Percentiles rank a stretch among this genome's conserved stretches.
Conservation (phyloP, 2,329 filamentous ascomycete genomes). For the Aspergillus sp. region DNA sequence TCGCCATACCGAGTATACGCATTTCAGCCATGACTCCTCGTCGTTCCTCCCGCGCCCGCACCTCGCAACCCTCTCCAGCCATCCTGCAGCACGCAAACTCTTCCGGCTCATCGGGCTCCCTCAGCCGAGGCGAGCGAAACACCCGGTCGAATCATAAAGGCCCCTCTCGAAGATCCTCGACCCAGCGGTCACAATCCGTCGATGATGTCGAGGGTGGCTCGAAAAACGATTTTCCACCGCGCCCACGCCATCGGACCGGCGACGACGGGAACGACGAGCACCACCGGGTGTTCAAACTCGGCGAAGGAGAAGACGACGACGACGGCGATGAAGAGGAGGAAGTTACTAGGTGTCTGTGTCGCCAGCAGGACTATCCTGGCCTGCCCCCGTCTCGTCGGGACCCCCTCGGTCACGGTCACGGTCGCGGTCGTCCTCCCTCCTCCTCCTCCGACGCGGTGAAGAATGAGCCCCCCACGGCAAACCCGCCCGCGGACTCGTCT, state of each 20-base stretch:
- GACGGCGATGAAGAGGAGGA: conserved; percentile 73
- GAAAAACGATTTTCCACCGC: conserved; percentile 57
- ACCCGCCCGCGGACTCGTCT: conserved; percentile 50
- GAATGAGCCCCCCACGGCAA: conserved; percentile 50
- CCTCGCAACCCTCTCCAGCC: conserved; percentile 58
- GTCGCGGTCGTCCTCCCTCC: conserved; percentile 48
- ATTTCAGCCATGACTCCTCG: conserved; percentile 56
- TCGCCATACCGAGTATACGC: conserved; percentile 6
- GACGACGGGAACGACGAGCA: conserved; percentile 54
- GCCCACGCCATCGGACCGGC: conserved; percentile 64
- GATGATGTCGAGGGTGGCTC: conserved; percentile 45
- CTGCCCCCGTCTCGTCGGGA: conserved; percentile 52
- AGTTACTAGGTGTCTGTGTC: conserved; percentile 90
- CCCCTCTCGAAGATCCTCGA: conserved; percentile 66
- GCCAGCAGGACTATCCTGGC: conserved; percentile 88
- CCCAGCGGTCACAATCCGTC: conserved; percentile 42
- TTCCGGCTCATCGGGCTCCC: conserved; percentile 61
- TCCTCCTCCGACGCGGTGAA: conserved; percentile 42
- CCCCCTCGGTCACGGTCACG: conserved; percentile 46
- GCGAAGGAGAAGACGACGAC: conserved; percentile 46
- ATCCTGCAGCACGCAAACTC: conserved; percentile 69
- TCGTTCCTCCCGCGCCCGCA: conserved; percentile 84
- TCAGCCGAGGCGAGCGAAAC: conserved; percentile 63
- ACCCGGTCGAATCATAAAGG: conserved; percentile 64
- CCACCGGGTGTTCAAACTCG: conserved; percentile 33